These are phyloP conservation scores for Candida takata DNA, from an alignment of 805 yeast genomes.

Conservation along the genomic window DNA sequence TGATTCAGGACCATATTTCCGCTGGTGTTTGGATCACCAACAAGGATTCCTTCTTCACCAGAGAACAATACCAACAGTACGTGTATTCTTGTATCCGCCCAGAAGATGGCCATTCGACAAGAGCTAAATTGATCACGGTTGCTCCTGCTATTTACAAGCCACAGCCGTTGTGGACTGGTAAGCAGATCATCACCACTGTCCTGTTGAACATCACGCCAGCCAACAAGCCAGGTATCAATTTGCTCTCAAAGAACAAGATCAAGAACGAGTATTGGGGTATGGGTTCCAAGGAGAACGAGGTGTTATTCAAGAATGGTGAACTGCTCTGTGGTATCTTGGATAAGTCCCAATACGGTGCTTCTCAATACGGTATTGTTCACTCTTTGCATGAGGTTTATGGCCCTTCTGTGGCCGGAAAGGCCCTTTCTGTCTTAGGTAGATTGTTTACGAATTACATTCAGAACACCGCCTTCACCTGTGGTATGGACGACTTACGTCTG, in stretches of 20 bases:
- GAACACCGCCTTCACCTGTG: conserved; percentile 94
- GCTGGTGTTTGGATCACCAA: conserved; percentile 98
- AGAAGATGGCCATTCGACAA: conserved; percentile 92
- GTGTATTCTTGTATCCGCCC: conserved; percentile 93
- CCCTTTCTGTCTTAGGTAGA: conserved; percentile 88
- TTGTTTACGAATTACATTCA: conserved; percentile 90
- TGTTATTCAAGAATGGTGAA: conserved; percentile 80
- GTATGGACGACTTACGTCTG: conserved; percentile 97
- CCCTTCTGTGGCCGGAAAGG: conserved; percentile 79
- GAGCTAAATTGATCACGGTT: conserved; percentile 59
- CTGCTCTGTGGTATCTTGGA: conserved; percentile 88
- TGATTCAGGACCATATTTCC: conserved; percentile 97
- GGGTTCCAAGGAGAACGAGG: conserved; percentile 78
- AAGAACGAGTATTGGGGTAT: conserved; percentile 94
- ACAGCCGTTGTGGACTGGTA: conserved; percentile 93
- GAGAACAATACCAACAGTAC: conserved; percentile 90
- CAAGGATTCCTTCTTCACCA: conserved; percentile 84
- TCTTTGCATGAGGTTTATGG: conserved; percentile 96
- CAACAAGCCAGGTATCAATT: conserved; percentile 85
- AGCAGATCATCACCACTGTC: conserved; percentile 91
- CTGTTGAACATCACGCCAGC: conserved; percentile 81
- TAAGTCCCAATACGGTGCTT: conserved; percentile 97
- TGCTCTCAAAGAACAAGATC: conserved; percentile 77
- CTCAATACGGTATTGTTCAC: conserved; percentile 94
- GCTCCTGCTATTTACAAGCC: conserved; percentile 92